A percentile compares a stretch with the other conserved stretches of the same genome.
These are phyloP conservation scores for Lycium ferocissimum DNA, from an alignment of 257 asterid species.

Conservation along the genomic window DNA sequence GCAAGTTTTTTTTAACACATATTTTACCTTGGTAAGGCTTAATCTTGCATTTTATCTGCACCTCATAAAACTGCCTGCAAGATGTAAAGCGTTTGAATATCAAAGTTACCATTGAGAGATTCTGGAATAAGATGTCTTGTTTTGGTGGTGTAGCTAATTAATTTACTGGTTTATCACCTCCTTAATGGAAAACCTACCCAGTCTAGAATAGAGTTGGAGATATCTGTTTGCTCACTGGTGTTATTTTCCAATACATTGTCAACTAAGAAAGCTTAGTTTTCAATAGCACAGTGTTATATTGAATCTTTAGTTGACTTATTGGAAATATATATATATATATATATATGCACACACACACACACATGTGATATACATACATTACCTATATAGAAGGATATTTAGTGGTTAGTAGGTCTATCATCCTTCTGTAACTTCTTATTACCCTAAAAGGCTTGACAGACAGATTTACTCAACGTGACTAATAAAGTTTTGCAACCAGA, in stretches of 20 bases:
- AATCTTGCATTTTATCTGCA: conserved; percentile 19
- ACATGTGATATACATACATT: background rate
- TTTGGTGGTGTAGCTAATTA: background rate
- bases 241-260: background rate
- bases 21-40: background rate
- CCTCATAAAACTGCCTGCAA: background rate
- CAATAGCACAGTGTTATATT: background rate
- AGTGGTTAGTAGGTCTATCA: background rate
- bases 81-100: background rate
- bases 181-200: background rate
- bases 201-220: conserved; percentile 9
- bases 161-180: background rate
- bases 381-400: background rate
- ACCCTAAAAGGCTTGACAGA: background rate
- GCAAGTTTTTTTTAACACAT: background rate
- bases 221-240: conserved; percentile 1
- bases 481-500: background rate
- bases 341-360: background rate
- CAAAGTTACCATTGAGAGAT: background rate
- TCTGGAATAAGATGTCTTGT: background rate
- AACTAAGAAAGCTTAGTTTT: conserved; percentile 8
- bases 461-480: background rate
- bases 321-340: background rate
- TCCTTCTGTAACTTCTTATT: background rate
- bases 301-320: background rate